phyloP scores from a whole-genome alignment of 2,329 filamentous ascomycete genomes.

The Cercospora janseana region DNA sequence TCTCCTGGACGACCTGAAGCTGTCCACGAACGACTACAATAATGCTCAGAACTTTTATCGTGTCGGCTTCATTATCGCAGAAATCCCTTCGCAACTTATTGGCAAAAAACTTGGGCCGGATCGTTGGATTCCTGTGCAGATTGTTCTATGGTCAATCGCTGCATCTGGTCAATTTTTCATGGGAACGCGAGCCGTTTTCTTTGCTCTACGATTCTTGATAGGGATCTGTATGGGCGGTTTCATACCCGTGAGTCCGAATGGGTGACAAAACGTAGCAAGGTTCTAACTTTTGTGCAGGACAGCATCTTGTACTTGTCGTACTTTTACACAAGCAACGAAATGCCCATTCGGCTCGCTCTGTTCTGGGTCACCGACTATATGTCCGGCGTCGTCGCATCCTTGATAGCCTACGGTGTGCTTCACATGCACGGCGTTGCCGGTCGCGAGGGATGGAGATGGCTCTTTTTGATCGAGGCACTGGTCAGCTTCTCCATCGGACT shows the following conservation, averaged over 20 bases:
- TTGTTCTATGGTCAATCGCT: conserved; percentile 48
- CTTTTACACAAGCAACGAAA: conserved; percentile 70
- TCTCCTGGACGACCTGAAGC: no score
- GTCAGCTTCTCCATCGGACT: conserved; percentile 56
- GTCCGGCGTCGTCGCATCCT: conserved; percentile 56
- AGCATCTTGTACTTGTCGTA: conserved; percentile 69
- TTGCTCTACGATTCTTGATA: conserved; percentile 41
- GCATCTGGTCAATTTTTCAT: conserved; percentile 38
- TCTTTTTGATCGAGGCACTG: conserved; percentile 58
- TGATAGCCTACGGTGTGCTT: conserved; percentile 56
- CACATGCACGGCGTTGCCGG: conserved; percentile 48
- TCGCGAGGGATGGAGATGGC: conserved; percentile 56
- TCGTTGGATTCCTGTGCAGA: no score
- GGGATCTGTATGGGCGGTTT: conserved; percentile 51
- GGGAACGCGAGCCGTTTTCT: conserved; percentile 39
- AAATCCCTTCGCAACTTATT: no score
- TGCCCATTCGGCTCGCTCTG: conserved; percentile 64
- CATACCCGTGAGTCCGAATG: no score
- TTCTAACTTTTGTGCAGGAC: no score
- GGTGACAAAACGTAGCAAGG: no score
- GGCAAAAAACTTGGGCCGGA: no score
- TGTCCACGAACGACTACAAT: no score
- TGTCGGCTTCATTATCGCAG: no score
- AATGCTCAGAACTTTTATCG: no score
- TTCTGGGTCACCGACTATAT: conserved; percentile 68